Evolutionary conservation across 2,329 filamentous ascomycete genomes (phyloP), one percentile per base, ranked within the genome.

Genomic region (Gnomoniopsis smithogilvyi): DNA sequence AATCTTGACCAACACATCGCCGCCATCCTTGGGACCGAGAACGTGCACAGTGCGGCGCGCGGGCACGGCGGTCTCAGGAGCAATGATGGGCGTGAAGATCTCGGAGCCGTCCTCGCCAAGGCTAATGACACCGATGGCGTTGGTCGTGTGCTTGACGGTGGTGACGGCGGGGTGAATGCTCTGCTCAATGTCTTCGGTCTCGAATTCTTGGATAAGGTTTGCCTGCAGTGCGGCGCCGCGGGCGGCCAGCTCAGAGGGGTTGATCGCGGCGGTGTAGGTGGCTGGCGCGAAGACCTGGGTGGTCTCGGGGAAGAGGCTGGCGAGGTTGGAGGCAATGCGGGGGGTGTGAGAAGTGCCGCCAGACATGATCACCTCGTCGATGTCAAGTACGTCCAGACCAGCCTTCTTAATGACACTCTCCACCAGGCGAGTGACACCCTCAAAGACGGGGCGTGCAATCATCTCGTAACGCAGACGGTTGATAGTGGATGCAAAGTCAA

Each of bases 161-260:
- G 94, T 97, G 64, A 99, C 92, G 71, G 92, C 91, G 54, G 95
- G 89, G 80, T 99, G 94, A 51, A 92, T 96, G 63, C 91, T 96
- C 81, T 97, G 93, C 73, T 96, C 91, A 67, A 99, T 96, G 72
- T 98, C 94, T 65, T 92, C 88, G 66, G 86, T 83, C 68, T 99
- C 95, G 75, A 96, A 99, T 75, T 96, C 94, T 74, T 93, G 88
- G 73, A 99, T 92, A 64, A 99, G 80, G 62, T 89, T 96, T 41
- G 95, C 95, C 78, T 99, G 95, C 68, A 99, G 92, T 34, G 95
- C 94, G 62, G 95, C 95, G 70, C 95, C 95, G 64, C 95, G 88
- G 63, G 91, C 90, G 68, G 89, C 81, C 58, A 97, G 83, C 78
- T 98, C 94, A 3, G 92, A 95, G 64, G 95, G 95, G 84, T 98